Conservation (phyloP, 805 yeast species). For the Ascoidea rubescens region DNA sequence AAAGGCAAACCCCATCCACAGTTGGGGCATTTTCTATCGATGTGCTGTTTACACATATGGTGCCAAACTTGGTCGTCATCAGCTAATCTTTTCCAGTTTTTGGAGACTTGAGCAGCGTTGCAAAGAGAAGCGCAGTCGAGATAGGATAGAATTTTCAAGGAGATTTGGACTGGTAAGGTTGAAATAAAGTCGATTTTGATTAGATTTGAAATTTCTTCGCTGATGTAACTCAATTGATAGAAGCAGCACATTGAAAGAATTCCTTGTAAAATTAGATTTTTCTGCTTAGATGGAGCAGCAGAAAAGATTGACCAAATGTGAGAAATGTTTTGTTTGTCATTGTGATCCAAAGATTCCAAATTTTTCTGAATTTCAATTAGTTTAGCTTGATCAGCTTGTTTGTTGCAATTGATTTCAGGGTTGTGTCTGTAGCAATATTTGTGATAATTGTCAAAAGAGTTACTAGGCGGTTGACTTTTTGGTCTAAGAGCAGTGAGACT, state of each 20-base stretch:
- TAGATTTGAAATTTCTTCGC: constrained; percentile 64
- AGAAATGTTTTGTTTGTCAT: constrained; percentile 64
- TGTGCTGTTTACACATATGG: constrained; percentile 96
- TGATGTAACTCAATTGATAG: constrained; percentile 80
- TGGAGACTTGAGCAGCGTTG: constrained; percentile 84
- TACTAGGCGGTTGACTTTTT: constrained; percentile 15
- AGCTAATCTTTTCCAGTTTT: constrained; percentile 77
- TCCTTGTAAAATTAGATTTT: constrained; percentile 72
- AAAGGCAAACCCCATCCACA: constrained; percentile 99
- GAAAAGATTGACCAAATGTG: constrained; percentile 78
- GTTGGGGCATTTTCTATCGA: constrained; percentile 91
- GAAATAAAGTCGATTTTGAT: constrained; percentile 82
- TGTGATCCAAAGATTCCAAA: constrained; percentile 44
- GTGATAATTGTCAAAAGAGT: constrained; percentile 39
- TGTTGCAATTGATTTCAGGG: constrained; percentile 70
- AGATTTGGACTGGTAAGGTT: constrained; percentile 73
- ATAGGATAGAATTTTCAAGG: constrained; percentile 75
- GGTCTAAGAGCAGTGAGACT: constrained; percentile 9
- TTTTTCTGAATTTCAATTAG: constrained; percentile 49
- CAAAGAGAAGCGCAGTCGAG: constrained; percentile 90
- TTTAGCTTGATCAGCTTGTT: constrained; percentile 46
- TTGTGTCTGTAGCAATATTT: constrained; percentile 86
- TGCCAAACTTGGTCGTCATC: constrained; percentile 98
- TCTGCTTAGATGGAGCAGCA: constrained; percentile 55
- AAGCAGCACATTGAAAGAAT: constrained; percentile 82